phyloP scores from a whole-genome alignment of 1,139 yeast species.

The Pichia sp. region DNA sequence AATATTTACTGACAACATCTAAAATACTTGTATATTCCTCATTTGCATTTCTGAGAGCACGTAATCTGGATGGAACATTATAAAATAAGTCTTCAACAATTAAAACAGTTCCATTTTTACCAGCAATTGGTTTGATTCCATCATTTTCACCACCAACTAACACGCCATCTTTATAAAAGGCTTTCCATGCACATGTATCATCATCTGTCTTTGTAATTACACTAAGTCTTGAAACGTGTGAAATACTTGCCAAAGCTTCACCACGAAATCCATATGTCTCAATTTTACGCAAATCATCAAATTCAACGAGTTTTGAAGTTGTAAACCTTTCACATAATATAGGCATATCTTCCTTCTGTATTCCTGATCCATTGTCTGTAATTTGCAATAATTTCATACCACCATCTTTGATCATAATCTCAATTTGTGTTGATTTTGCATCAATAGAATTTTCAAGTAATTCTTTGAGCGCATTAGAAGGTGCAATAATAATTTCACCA shows the following conservation, averaged over 20 bases:
- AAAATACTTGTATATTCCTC: constrained; percentile 75
- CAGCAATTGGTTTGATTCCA: constrained; percentile 75
- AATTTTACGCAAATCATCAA: constrained; percentile 44
- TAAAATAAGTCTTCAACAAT: constrained; percentile 84
- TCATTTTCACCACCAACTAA: constrained; percentile 33
- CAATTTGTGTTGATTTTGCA: constrained; percentile 43
- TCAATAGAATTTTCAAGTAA: constrained; percentile 51
- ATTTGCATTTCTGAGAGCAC: constrained; percentile 56
- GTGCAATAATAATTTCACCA: constrained; percentile 92
- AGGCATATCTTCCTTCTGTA: constrained; percentile 38
- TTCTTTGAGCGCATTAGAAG: constrained; percentile 68
- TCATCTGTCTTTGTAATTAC: constrained; percentile 67
- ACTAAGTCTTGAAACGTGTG: constrained; percentile 58
- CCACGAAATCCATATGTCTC: constrained; percentile 58
- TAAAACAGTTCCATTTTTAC: constrained; percentile 80
- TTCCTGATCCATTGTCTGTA: constrained; percentile 50
- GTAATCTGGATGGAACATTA: constrained; percentile 74
- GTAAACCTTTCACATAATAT: constrained; percentile 53
- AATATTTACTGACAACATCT: constrained; percentile 80
- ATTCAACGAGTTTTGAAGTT: constrained; percentile 44
- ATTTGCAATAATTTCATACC: constrained; percentile 48
- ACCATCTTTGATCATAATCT: constrained; percentile 47
- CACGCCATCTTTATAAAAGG: constrained; percentile 58
- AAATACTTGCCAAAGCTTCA: constrained; percentile 56
- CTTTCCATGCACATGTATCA: constrained; percentile 64